Conservation (phyloP, 306 rosid species). For the Trifolium subterraneum region DNA sequence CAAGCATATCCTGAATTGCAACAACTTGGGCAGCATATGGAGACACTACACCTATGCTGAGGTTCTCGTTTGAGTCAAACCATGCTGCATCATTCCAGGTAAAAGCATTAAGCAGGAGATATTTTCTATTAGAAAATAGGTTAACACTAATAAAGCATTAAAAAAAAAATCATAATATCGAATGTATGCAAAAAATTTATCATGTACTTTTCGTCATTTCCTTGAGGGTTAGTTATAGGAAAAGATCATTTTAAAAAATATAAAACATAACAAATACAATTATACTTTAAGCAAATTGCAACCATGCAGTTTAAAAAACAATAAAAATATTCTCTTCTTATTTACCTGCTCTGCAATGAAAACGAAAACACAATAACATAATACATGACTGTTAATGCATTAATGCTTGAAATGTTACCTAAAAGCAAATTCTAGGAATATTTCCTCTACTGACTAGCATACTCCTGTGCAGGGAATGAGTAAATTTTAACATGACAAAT, state of each 20-base stretch:
- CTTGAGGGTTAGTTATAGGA: background rate
- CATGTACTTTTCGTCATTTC: background rate
- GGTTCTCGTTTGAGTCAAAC: constrained; percentile 45
- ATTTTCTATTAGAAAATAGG: constrained; percentile 4
- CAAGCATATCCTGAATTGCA: constrained; percentile 58
- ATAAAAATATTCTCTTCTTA: background rate
- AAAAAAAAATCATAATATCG: no score
- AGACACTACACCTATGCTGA: constrained; percentile 71
- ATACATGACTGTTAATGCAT: background rate
- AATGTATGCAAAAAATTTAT: background rate
- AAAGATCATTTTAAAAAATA: background rate
- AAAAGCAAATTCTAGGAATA: constrained; percentile 2
- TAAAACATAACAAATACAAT: no score
- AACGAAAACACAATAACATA: background rate
- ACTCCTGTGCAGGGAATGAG: background rate
- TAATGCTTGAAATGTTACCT: background rate
- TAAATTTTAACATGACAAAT: constrained; percentile 20
- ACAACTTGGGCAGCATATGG: constrained; percentile 90
- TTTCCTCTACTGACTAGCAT: background rate
- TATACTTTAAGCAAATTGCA: background rate
- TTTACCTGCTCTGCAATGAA: no score
- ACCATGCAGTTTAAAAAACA: background rate
- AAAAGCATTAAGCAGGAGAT: background rate
- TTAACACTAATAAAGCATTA: background rate
- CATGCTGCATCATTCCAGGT: constrained; percentile 47